Percentiles rank a stretch among this genome's conserved stretches.
Conservation (phyloP, 2,329 filamentous ascomycete genomes). For the Fusarium zealandicum region DNA sequence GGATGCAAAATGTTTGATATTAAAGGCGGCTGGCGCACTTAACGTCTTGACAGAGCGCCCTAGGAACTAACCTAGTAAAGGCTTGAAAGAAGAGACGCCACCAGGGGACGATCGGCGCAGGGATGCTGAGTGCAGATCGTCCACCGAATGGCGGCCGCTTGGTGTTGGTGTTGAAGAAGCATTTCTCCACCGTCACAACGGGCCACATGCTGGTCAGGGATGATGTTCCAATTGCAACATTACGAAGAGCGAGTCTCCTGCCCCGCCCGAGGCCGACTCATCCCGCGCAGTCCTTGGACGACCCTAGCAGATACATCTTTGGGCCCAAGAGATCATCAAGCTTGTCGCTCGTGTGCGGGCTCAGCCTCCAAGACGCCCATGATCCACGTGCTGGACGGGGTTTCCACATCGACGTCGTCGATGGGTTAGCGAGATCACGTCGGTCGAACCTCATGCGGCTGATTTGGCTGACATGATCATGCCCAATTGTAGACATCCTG, state of each 20-base stretch:
- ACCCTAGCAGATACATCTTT: constrained; percentile 2
- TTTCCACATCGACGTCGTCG: constrained; percentile 16
- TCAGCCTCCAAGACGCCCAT: constrained; percentile 30
- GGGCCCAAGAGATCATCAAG: constrained; percentile 2
- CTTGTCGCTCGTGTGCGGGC: constrained; percentile 19
- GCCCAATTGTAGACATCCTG: not conserved
- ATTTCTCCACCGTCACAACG: constrained; percentile 25
- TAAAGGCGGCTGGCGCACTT: constrained; percentile 9
- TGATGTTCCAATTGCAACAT: constrained; percentile 1
- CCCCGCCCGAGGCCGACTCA: constrained; percentile 17
- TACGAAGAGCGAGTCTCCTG: constrained; percentile 5
- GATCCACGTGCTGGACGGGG: constrained; percentile 38
- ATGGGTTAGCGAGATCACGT: constrained; percentile 14
- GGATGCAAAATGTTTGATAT: constrained; percentile 8
- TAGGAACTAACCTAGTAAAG: constrained; percentile 17
- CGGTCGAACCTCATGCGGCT: constrained; percentile 5
- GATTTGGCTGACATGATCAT: not conserved
- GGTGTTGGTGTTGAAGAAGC: constrained; percentile 24
- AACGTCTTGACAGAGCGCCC: constrained; percentile 23
- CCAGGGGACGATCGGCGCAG: constrained; percentile 39
- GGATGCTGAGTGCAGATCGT: constrained; percentile 39
- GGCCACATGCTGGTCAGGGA: constrained; percentile 22
- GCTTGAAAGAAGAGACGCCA: constrained; percentile 36
- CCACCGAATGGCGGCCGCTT: constrained; percentile 33
- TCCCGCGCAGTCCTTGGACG: constrained; percentile 1